Percentiles rank a stretch among this genome's conserved stretches.
phyloP scores from a whole-genome alignment of 2,329 filamentous ascomycete species.

The Alternaria tenuissima region DNA sequence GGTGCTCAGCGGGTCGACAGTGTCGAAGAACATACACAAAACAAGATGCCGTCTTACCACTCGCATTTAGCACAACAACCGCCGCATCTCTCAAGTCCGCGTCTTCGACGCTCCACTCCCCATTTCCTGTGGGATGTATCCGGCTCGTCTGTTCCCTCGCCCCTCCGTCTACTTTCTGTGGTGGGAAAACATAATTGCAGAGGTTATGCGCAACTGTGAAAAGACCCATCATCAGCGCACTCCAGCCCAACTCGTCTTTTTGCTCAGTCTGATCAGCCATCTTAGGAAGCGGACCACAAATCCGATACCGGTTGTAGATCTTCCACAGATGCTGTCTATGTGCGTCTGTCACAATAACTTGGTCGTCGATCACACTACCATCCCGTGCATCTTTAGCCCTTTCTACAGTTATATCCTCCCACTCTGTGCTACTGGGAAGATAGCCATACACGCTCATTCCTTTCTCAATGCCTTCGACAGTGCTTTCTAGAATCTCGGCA shows the following conservation, averaged over 20 bases:
- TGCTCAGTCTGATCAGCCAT: constrained; percentile 6
- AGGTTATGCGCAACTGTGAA: constrained; percentile 33
- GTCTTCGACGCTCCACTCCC: constrained; percentile 27
- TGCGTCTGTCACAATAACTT: constrained; percentile 51
- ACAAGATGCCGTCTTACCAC: constrained; percentile 31
- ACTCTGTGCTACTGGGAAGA: constrained; percentile 54
- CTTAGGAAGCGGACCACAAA: constrained; percentile 19
- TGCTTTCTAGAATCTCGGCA: constrained; percentile 55
- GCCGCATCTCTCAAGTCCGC: constrained; percentile 26
- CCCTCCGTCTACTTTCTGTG: constrained; percentile 6
- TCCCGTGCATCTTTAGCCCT: constrained; percentile 20
- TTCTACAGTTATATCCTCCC: constrained; percentile 51
- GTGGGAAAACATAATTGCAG: constrained; percentile 27
- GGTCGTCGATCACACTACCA: constrained; percentile 17
- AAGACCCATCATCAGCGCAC: constrained; percentile 23
- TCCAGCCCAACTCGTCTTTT: constrained; percentile 27
- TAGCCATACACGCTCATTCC: constrained; percentile 55
- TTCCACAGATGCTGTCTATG: constrained; percentile 52
- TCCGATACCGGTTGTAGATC: constrained; percentile 57
- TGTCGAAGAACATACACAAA: constrained; percentile 30
- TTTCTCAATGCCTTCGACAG: constrained; percentile 40
- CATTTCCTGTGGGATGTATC: constrained; percentile 25
- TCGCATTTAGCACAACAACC: constrained; percentile 32
- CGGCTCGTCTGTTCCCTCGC: neutral
- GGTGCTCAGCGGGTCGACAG: constrained; percentile 26